Conservation (phyloP, 2,329 filamentous ascomycete species). For the Hirsutella minnesotensis region DNA sequence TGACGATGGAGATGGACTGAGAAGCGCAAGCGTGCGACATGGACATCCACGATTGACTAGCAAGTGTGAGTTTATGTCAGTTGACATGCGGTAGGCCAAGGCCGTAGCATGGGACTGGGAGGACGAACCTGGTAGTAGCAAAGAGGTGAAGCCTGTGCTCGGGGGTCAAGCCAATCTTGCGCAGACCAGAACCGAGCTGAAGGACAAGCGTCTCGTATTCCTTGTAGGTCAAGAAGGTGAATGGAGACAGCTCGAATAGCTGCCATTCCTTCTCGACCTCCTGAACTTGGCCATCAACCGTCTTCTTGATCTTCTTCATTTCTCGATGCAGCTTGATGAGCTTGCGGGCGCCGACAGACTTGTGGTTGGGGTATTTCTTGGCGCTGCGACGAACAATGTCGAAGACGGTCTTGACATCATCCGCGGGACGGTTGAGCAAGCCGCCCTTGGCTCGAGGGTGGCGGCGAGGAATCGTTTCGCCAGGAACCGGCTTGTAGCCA, state of each 20-base stretch:
- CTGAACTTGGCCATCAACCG: conserved; percentile 65
- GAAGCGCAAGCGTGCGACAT: conserved; percentile 67
- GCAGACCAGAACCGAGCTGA: conserved; percentile 60
- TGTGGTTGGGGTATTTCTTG: conserved; percentile 47
- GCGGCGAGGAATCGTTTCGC: conserved; percentile 76
- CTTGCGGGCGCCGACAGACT: conserved; percentile 58
- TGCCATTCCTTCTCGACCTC: conserved; percentile 87
- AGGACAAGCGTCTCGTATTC: conserved; percentile 64
- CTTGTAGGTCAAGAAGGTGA: conserved; percentile 64
- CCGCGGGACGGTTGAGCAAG: conserved; percentile 52
- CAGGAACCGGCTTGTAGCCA: conserved; percentile 55
- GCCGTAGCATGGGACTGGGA: conserved; percentile 1
- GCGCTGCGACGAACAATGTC: conserved; percentile 65
- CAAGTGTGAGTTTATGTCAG: neutral
- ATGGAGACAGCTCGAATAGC: conserved; percentile 73
- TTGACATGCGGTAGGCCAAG: no score
- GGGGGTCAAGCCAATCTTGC: conserved; percentile 58
- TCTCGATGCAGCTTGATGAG: conserved; percentile 71
- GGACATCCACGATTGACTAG: conserved; percentile 69
- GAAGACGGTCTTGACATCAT: conserved; percentile 64
- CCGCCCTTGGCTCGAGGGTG: conserved; percentile 60
- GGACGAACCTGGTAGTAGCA: conserved; percentile 61
- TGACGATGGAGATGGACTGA: conserved; percentile 85
- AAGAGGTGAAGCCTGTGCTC: conserved; percentile 68
- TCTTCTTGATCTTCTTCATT: conserved; percentile 81